Base-by-base conservation (phyloP, 164 flowering plant genomes). In the Annona squamosa region DNA sequence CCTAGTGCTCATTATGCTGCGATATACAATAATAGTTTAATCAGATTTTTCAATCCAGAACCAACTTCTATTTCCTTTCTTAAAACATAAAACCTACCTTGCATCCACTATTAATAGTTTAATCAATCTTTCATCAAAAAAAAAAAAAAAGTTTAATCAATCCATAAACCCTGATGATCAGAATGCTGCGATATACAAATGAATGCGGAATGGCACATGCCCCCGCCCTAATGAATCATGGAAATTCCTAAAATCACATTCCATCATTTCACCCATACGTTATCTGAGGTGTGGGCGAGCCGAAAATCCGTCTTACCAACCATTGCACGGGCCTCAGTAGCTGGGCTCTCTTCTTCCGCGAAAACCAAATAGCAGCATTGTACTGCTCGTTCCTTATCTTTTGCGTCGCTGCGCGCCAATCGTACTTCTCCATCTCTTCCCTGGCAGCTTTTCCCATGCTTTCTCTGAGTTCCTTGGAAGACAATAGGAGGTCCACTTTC, bases 351-450 rank as follows among this genome's bases (percentile, higher is more conserved):
- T 89, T 86, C 88, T 89, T 91, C 78, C 88, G 74, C 99, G 98
- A 95, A 79, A 95, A 95, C 98, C 98, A 95, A 69, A 93, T 95
- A 56, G 99, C 98, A 65, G 97, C 98, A 78, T 85, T 87, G 78
- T 95, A 95, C 48, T 95, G 94, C 73, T 95, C 93, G 12, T 95
- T 91, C 46, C 98, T 85, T 3, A 95, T 95, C 79, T 71, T 88
- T 69, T 68, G 74, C 0, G 99, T 95, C 48, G 99, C 98, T 42
- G 96, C 98, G 72, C 77, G 84, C 99, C 99, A 95, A 52, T 89
- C 97, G 69, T 87, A 91, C 84, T 93, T 87, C 84, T 93, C 97
- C 93, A 85, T 93, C 72, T 95, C 99, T 47, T 73, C 78, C 37
- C 99, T 88, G 3, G 97, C 97, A 7, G 98, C 93, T 81, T 79